Evolutionary conservation across 129 eudicot genomes (phyloP).

Genomic region (Glebionis coronaria): DNA sequence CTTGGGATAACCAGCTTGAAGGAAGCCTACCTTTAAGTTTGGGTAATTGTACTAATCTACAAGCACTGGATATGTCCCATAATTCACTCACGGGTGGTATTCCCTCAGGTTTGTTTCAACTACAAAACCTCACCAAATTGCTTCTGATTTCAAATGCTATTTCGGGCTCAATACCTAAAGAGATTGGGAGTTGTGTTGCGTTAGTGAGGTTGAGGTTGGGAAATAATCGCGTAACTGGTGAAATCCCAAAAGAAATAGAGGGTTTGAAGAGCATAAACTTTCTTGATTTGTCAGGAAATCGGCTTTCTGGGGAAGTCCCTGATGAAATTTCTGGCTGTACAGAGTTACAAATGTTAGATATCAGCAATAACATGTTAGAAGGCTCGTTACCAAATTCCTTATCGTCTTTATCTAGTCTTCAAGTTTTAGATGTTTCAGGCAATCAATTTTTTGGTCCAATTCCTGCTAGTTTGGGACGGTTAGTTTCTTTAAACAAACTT

Average conservation of each 20-base stretch:
- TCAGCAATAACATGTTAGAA: slow-evolving; percentile 41
- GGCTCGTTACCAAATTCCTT: slow-evolving; percentile 43
- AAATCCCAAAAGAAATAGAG: slow-evolving; percentile 43
- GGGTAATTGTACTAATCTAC: slow-evolving; percentile 37
- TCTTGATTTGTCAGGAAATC: slow-evolving; percentile 54
- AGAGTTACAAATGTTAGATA: slow-evolving; percentile 49
- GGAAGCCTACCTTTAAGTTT: slow-evolving; percentile 47
- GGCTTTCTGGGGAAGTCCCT: slow-evolving; percentile 44
- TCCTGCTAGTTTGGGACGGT: slow-evolving; percentile 41
- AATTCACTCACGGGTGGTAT: slow-evolving; percentile 45
- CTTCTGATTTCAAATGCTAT: slow-evolving; percentile 46
- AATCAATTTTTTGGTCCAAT: slow-evolving; percentile 43
- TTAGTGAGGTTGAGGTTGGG: slow-evolving; percentile 43
- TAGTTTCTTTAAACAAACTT: slow-evolving; percentile 43
- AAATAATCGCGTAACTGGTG: slow-evolving; percentile 38
- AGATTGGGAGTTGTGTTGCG: slow-evolving; percentile 43
- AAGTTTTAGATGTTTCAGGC: slow-evolving; percentile 48
- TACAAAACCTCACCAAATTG: slow-evolving; percentile 48
- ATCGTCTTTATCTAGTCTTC: slow-evolving; percentile 39
- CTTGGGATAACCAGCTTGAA: slow-evolving; percentile 55
- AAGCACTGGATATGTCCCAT: slow-evolving; percentile 46
- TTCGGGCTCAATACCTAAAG: slow-evolving; percentile 42
- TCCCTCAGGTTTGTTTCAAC: slow-evolving; percentile 38
- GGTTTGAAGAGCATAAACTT: slow-evolving; percentile 37
- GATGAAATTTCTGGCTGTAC: slow-evolving; percentile 39